Evolutionary conservation across 2,329 filamentous ascomycete species (phyloP), one percentile per base, ranked within the genome.

Genomic region (Lizonia empirigonia): DNA sequence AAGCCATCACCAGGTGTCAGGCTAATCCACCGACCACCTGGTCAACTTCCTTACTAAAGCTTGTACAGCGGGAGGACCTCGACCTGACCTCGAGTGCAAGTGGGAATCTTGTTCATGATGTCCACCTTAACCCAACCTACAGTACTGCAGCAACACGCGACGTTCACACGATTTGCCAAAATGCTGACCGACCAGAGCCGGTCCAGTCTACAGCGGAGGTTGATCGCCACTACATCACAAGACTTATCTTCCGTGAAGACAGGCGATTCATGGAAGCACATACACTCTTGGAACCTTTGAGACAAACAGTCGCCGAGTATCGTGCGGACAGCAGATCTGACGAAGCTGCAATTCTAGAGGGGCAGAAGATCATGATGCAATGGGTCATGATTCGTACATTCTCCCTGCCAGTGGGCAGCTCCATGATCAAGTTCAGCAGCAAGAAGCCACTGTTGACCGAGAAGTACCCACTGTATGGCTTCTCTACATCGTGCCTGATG

Each of bases 401-500:
- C 51, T 92, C 94, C 1, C 88, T 97, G 44, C 90, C 94, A 1
- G 83, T 90, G 5, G 95, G 95, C 1, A 86, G 92, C 55, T 92
- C 88, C 2, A 85, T 99, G 73, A 79, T 97, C 47, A 90, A 93
- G 69, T 99, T 90, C 73, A 90, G 90, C 61, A 85, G 93, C 46
- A 88, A 92, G 27, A 88, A 89, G 50, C 95, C 95, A 9, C 78
- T 99, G 13, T 79, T 97, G 41, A 99, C 94, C 0, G 94, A 99
- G 70, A 95, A 92, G 66, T 91, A 95, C 62, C 86, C 88, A 12
- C 88, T 97, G 35, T 84, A 89, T 39, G 93, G 92, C 0, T 99
- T 99, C 76, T 96, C 92, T 58, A 81, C 96, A 27, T 91, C 90
- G 44, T 97, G 92, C 67, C 80, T 94, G 7, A 92, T 99, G 78